Percentiles rank a stretch among this genome's conserved stretches.
These are phyloP conservation scores for Pseudozyma tsukubaensis DNA, from an alignment of 1,284 basidiomycete genomes.

Conservation along the genomic window DNA sequence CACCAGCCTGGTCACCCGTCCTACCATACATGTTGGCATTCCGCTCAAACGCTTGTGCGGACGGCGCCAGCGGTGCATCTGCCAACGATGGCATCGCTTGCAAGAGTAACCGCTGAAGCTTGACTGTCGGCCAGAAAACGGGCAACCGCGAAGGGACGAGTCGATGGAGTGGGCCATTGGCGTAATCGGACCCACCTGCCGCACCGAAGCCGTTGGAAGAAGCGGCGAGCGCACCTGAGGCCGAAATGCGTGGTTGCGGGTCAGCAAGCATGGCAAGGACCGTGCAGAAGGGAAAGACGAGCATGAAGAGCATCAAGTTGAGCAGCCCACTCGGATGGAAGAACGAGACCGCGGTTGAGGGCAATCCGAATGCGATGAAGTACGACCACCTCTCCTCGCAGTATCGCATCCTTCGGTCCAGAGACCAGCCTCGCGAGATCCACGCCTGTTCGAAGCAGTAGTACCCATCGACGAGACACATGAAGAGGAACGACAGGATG, in stretches of 20 bases:
- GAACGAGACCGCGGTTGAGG: slow-evolving; percentile 64
- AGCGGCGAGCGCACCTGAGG: slow-evolving; percentile 39
- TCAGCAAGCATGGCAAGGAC: slow-evolving; percentile 64
- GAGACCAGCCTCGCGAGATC: slow-evolving; percentile 59
- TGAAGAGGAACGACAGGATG: slow-evolving; percentile 59
- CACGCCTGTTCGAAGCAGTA: slow-evolving; percentile 68
- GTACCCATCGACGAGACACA: slow-evolving; percentile 65
- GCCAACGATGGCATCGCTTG: slow-evolving; percentile 24
- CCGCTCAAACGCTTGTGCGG: slow-evolving; percentile 36
- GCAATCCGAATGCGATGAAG: slow-evolving; percentile 66
- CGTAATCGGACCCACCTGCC: slow-evolving; percentile 22
- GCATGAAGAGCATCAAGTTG: slow-evolving; percentile 68
- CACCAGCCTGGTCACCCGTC: slow-evolving; percentile 9
- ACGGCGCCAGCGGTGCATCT: slow-evolving; percentile 23
- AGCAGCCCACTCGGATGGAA: slow-evolving; percentile 67
- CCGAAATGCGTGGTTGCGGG: slow-evolving; percentile 57
- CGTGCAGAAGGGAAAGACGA: slow-evolving; percentile 65
- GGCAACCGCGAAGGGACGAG: slow-evolving; percentile 62
- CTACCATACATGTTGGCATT: slow-evolving; percentile 33
- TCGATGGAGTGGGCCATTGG: slow-evolving; percentile 43
- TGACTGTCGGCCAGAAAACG: slow-evolving; percentile 64
- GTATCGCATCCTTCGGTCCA: slow-evolving; percentile 62
- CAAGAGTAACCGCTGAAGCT: slow-evolving; percentile 39
- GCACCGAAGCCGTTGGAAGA: slow-evolving; percentile 21
- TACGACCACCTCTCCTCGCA: slow-evolving; percentile 67